Percentiles rank a stretch among this genome's conserved stretches.
phyloP scores from a whole-genome alignment of 345 rosid species.

The Eucalyptus tenuipes region DNA sequence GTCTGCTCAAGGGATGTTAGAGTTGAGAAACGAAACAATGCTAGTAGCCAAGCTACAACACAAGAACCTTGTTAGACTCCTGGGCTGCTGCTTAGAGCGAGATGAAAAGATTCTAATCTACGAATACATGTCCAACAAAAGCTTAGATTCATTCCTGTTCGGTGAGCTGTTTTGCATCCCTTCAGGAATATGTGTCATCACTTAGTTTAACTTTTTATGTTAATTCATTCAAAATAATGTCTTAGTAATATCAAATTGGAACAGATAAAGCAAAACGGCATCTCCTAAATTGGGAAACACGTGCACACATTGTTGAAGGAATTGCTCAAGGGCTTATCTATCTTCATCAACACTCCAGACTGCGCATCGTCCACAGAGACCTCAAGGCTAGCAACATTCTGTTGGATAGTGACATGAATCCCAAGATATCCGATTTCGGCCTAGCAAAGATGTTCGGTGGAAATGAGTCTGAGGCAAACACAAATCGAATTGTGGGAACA shows the following conservation, averaged over 20 bases:
- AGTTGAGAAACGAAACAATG: constrained; percentile 13
- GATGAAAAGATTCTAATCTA: constrained; percentile 18
- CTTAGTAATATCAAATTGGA: not conserved
- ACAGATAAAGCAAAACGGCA: constrained; percentile 14
- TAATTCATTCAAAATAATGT: not conserved
- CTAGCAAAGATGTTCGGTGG: constrained; percentile 12
- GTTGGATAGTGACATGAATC: constrained; percentile 14
- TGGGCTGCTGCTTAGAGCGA: constrained; percentile 18
- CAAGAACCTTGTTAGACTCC: constrained; percentile 20
- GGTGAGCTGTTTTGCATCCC: not conserved
- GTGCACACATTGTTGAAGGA: constrained; percentile 17
- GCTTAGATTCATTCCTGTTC: constrained; percentile 17
- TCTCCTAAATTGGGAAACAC: constrained; percentile 9
- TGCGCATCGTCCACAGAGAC: constrained; percentile 37
- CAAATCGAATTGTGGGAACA: constrained; percentile 35
- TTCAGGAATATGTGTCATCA: not conserved
- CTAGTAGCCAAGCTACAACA: constrained; percentile 16
- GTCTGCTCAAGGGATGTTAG: constrained; percentile 19
- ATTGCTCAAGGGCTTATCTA: constrained; percentile 38
- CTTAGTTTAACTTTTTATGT: not conserved
- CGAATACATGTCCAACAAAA: constrained; percentile 22
- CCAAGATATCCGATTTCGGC: constrained; percentile 26
- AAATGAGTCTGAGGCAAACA: constrained; percentile 11
- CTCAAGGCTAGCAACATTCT: constrained; percentile 19
- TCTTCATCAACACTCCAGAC: constrained; percentile 37